Base-by-base conservation (phyloP, 2,329 filamentous ascomycete genomes). In the Ceratocystis smalleyi region DNA sequence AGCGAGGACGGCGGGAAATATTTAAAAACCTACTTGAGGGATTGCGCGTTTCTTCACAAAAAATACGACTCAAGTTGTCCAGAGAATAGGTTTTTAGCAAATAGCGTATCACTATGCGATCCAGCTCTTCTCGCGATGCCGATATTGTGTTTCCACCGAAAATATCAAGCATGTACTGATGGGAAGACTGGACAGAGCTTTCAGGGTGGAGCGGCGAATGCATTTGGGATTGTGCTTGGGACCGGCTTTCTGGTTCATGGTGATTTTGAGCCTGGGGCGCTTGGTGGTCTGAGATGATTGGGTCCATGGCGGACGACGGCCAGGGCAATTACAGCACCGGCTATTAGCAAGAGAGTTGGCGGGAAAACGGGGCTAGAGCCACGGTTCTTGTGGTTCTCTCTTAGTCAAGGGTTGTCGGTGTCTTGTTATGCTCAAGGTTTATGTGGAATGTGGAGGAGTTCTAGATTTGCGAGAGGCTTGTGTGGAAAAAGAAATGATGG, bases 91-190 rank as follows among this genome's bases (percentile, higher is more conserved):
- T 67, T 27, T 61, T 67, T 59, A 69, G 62, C 15, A 70, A 65
- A 59, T 70, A 67, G 47, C 68, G 68, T n/a, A 69, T 65, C 63
- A 70, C 67, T 62, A 69, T 67, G 24, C 68, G 66, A 54, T 70
- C 69, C 2, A 66, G 59, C 19, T 66, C 65, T 19, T 35, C 35
- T 12, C 15, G n/a, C 63, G 64, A 27, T 66, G 54, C 43, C 7
- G 35, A 12, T 22, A 12, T 43, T 17, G 15, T 32, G n/a, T 19
- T 30, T 2, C 49, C 24, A 19, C 43, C 49, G 6, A 49, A 7
- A 61, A 30, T 15, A 49, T 35, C 55, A 32, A n/a, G 17, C 17
- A 40, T 40, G 32, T 47, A 55, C 32, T 54, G 61, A 62, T 45
- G 27, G 12, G 43, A 43, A n/a, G 59, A 47, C 17, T 35, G 54